A percentile compares a stretch with the other conserved stretches of the same genome.
phyloP scores from a whole-genome alignment of 2,329 filamentous ascomycete genomes.

The Neofusicoccum sp. region DNA sequence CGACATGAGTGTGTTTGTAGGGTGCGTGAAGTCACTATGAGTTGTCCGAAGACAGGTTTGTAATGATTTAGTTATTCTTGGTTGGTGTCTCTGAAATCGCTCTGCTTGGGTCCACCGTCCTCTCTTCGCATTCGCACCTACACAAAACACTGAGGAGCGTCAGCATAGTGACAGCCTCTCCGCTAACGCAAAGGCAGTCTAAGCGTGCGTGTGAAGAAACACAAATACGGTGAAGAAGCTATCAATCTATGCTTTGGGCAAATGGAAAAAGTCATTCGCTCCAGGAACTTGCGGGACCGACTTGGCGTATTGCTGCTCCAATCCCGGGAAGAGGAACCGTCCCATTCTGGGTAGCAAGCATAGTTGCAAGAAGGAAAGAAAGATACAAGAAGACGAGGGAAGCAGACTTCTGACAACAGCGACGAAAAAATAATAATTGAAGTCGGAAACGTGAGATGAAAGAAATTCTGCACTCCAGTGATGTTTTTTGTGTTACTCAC shows the following conservation, averaged over 20 bases:
- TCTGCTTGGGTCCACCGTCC: no score
- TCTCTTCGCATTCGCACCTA: no score
- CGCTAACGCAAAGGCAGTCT: background rate
- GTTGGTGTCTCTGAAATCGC: background rate
- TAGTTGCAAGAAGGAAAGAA: background rate
- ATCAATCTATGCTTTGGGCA: background rate
- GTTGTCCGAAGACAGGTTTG: no score
- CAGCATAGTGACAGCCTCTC: background rate
- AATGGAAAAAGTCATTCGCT: background rate
- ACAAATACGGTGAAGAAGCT: background rate
- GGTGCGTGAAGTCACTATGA: no score
- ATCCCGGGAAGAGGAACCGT: background rate
- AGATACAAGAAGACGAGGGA: background rate
- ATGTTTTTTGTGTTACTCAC: no score
- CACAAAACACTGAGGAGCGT: background rate
- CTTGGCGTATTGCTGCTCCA: background rate
- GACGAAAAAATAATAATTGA: no score
- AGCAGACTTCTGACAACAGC: no score
- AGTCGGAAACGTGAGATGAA: no score
- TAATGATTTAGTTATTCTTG: no score
- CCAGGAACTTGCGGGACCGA: background rate
- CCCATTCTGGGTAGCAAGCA: background rate
- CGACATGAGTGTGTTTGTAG: no score
- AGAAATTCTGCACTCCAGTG: no score
- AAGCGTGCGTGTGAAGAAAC: background rate